These are phyloP conservation scores for Taiozyma sp. DNA, from an alignment of 1,139 yeast genomes.

Conservation along the genomic window DNA sequence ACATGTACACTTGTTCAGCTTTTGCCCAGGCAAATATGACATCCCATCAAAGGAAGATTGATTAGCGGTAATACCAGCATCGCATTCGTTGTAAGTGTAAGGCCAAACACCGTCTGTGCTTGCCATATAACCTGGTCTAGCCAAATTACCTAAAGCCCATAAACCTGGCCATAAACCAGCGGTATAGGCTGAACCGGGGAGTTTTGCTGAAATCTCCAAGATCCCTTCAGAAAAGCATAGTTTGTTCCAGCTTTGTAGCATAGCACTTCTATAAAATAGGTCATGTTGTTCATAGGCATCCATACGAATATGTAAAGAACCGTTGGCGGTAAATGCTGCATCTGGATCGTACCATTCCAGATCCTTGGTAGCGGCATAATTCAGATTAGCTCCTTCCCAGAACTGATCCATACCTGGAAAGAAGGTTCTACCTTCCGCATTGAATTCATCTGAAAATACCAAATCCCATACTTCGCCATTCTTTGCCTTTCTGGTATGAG, in stretches of 20 bases:
- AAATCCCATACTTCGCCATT: slow-evolving; percentile 65
- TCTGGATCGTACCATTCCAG: slow-evolving; percentile 90
- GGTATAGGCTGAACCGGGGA: slow-evolving; percentile 67
- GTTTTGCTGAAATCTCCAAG: slow-evolving; percentile 61
- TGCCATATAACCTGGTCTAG: slow-evolving; percentile 78
- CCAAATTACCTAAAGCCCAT: slow-evolving; percentile 86
- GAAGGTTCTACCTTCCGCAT: slow-evolving; percentile 77
- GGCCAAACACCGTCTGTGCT: slow-evolving; percentile 90
- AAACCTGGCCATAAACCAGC: slow-evolving; percentile 88
- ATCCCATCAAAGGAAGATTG: slow-evolving; percentile 82
- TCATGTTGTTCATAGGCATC: slow-evolving; percentile 73
- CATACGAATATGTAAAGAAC: slow-evolving; percentile 59
- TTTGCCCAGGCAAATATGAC: slow-evolving; percentile 75
- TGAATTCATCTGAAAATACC: slow-evolving; percentile 82
- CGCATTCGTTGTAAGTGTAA: slow-evolving; percentile 75
- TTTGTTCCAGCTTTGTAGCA: slow-evolving; percentile 84
- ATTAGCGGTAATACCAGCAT: slow-evolving; percentile 87
- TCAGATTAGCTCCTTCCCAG: slow-evolving; percentile 71
- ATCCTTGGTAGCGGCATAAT: slow-evolving; percentile 78
- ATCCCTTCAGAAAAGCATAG: slow-evolving; percentile 76
- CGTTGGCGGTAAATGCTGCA: slow-evolving; percentile 65
- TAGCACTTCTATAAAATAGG: slow-evolving; percentile 74
- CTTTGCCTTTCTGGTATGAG: slow-evolving; percentile 38
- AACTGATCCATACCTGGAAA: slow-evolving; percentile 78
- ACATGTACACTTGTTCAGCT: slow-evolving; percentile 66